phyloP scores from a whole-genome alignment of 768 basidiomycete genomes.

The Phanerochaete sordida region DNA sequence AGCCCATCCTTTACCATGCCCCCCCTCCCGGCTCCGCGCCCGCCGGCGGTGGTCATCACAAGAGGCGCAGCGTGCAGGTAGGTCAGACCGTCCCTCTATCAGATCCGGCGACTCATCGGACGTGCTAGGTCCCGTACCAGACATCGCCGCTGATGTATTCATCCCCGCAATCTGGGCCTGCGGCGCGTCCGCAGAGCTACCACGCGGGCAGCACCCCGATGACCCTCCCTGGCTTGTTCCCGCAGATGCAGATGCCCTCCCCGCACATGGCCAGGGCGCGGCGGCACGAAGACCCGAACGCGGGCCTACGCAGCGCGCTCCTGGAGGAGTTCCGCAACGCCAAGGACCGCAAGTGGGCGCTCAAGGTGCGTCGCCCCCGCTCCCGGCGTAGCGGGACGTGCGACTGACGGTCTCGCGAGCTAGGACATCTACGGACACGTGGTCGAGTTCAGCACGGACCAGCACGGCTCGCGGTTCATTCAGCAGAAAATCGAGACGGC shows the following conservation, averaged over 20 bases:
- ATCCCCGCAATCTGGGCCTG: not conserved
- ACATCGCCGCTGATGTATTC: not conserved
- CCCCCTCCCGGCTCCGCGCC: slow-evolving; percentile 42
- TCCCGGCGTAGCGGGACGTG: not conserved
- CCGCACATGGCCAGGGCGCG: slow-evolving; percentile 37
- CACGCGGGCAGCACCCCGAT: not conserved
- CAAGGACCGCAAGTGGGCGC: slow-evolving; percentile 77
- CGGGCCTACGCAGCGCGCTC: slow-evolving; percentile 59
- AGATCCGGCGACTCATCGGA: not conserved
- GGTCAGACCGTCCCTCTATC: not conserved
- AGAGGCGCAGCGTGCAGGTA: slow-evolving; percentile 59
- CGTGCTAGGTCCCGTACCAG: not conserved
- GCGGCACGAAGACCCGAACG: slow-evolving; percentile 36
- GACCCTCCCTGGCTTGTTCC: not conserved
- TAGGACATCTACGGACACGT: slow-evolving; percentile 86
- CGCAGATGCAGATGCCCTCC: not conserved
- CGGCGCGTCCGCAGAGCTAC: slow-evolving; percentile 3
- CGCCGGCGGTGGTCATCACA: slow-evolving; percentile 32
- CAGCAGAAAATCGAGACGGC: slow-evolving; percentile 82
- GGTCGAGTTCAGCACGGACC: slow-evolving; percentile 91
- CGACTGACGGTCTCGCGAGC: not conserved
- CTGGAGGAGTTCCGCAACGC: slow-evolving; percentile 85
- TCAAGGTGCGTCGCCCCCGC: slow-evolving; percentile 48
- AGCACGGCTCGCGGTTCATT: slow-evolving; percentile 97
- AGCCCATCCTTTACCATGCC: slow-evolving; percentile 56